phyloP scores from a whole-genome alignment of 345 rosid genomes.

The Melastoma malabathricum region DNA sequence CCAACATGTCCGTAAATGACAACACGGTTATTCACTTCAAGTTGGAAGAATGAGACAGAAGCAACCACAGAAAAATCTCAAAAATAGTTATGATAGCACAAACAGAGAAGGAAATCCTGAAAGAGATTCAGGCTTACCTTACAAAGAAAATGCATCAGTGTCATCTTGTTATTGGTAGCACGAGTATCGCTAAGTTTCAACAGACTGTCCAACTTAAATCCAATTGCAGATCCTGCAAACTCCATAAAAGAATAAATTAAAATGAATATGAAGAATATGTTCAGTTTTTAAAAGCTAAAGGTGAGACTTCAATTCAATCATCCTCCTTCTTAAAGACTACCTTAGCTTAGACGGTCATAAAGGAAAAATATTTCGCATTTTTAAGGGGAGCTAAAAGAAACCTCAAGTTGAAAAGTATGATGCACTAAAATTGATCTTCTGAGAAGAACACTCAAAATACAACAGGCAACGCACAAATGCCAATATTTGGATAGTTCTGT shows the following conservation, averaged over 20 bases:
- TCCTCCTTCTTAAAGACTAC: not conserved
- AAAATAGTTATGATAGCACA: too few species aligned
- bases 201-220: slow-evolving; percentile 97
- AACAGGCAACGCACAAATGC: too few species aligned
- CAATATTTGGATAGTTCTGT: too few species aligned
- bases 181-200: slow-evolving; percentile 88
- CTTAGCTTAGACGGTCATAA: not conserved
- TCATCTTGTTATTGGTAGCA: slow-evolving; percentile 85
- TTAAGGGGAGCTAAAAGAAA: not conserved
- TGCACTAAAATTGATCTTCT: too few species aligned
- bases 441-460: too few species aligned
- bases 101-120: not conserved
- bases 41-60: too few species aligned
- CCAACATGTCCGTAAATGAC: too few species aligned
- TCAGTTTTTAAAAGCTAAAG: not conserved
- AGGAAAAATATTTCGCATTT: not conserved
- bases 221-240: slow-evolving; percentile 83
- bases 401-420: too few species aligned
- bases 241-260: not conserved
- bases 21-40: too few species aligned
- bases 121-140: slow-evolving; percentile 39
- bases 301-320: not conserved
- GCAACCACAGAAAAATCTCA: too few species aligned
- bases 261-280: not conserved
- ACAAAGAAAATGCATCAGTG: slow-evolving; percentile 97